Conservation (phyloP, 2,329 filamentous ascomycete genomes). For the Tolypocladium tropicale region DNA sequence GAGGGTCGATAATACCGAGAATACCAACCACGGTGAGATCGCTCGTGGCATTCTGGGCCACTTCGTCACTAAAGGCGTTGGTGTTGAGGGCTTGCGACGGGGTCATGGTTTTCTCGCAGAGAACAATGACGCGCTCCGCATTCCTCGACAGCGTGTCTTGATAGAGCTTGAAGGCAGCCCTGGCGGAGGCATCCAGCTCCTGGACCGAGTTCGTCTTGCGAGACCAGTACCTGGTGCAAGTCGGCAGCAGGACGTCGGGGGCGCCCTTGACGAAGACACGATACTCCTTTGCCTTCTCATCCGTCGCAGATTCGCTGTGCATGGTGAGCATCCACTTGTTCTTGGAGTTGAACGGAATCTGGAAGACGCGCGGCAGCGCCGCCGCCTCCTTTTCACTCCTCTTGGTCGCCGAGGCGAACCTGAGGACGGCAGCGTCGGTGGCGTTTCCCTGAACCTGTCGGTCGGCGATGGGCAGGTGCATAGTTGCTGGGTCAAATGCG, state of each 20-base stretch:
- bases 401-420: constrained; percentile 21
- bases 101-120: constrained; percentile 26
- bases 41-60: constrained; percentile 25
- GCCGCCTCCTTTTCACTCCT: constrained; percentile 10
- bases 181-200: constrained; percentile 22
- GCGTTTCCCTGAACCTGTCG: constrained; percentile 30
- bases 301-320: constrained; percentile 16
- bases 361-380: constrained; percentile 18
- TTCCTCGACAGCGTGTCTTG: constrained; percentile 30
- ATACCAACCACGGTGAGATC: constrained; percentile 40
- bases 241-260: constrained; percentile 36
- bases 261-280: constrained; percentile 42
- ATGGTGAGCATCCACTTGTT: constrained; percentile 39
- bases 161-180: constrained; percentile 20
- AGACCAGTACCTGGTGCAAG: constrained; percentile 25
- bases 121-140: constrained; percentile 31
- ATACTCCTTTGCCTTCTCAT: constrained; percentile 16
- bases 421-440: constrained; percentile 30
- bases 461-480: constrained; percentile 21
- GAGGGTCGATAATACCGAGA: constrained; percentile 38
- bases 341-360: constrained; percentile 39
- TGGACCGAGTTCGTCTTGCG: constrained; percentile 16
- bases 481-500: constrained; percentile 26
- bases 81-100: constrained; percentile 20
- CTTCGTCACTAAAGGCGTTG: constrained; percentile 40